Percentiles rank a stretch among this genome's conserved stretches.
phyloP scores from a whole-genome alignment of 2,329 filamentous ascomycete genomes.

The Microsporum canis region DNA sequence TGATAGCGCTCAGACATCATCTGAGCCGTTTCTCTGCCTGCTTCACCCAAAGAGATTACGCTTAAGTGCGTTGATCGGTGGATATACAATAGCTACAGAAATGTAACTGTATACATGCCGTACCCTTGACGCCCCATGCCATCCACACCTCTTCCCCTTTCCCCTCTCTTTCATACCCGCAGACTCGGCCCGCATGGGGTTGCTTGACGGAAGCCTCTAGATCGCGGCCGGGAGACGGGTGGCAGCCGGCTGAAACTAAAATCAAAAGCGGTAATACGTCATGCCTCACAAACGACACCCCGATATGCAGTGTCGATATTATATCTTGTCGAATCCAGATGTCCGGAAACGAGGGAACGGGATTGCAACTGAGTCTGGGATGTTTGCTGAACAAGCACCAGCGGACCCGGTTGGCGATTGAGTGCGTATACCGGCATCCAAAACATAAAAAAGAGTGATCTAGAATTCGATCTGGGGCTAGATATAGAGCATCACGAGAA shows the following conservation, averaged over 20 bases:
- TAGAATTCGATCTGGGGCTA: background rate
- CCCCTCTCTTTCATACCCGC: background rate
- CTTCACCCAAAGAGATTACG: background rate
- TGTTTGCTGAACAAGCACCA: background rate
- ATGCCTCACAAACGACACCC: background rate
- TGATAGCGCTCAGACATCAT: background rate
- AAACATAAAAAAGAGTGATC: background rate
- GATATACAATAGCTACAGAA: background rate
- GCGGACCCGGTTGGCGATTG: background rate
- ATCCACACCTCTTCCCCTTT: background rate
- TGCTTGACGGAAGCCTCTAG: background rate
- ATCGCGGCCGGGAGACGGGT: background rate
- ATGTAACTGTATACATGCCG: background rate
- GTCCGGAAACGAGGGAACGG: background rate
- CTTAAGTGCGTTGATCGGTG: background rate
- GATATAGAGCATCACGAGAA: background rate
- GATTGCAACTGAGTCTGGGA: background rate
- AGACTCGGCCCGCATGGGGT: background rate
- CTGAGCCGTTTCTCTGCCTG: background rate
- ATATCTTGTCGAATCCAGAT: background rate
- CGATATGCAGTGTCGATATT: background rate
- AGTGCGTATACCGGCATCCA: background rate
- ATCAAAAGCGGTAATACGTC: slow-evolving; percentile 1
- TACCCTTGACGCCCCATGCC: background rate
- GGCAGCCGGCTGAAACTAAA: slow-evolving; percentile 1